Base-by-base conservation (phyloP, 371 early-diverging fungal species). In the Coemansia sp. region DNA sequence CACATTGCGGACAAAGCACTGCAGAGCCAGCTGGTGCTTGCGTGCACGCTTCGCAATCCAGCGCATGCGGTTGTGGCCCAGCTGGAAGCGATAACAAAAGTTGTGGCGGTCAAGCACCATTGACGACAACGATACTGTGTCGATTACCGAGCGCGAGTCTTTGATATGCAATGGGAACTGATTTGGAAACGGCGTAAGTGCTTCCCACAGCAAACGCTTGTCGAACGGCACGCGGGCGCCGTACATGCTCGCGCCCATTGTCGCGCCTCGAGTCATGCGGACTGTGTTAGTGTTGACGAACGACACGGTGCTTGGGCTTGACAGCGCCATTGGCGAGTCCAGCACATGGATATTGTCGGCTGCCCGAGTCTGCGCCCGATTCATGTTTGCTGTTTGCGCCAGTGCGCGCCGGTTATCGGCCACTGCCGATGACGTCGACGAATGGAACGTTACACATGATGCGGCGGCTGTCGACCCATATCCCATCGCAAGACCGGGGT, bases 61-160 rank as follows among this genome's bases (percentile, higher is more conserved):
- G 25, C 69, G 65, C 78, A 77, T 77, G 33, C 64, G 65, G 66
- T 39, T 68, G 51, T 37, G 28, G 64, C 72, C 78, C 37, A 77
- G 42, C 57, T 72, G 72, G 78, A 77, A 77, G 51, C 78, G 72
- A 52, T 77, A 77, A 69, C 78, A 77, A 50, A 77, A 77, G 51
- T 59, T 52, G 51, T 77, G 72, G 61, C 78, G 72, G 64, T 77
- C 78, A 11, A 77, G 72, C 30, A 77, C 78, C 65, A 77, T 64
- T 3, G 78, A 77, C 3, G 73, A 62, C 47, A 77, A 56, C 23
- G 78, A 77, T 12, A 68, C 55, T 3, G 68, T 72, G 58, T 77
- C 78, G 12, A 68, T 72, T 16, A 77, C 48, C 3, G 54, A 64
- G 60, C 78, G 78, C 28, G 69, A 48, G 40, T 72, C 73, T 64